Base-by-base conservation (phyloP, 2,329 filamentous ascomycete genomes). In the Fusarium concolor region DNA sequence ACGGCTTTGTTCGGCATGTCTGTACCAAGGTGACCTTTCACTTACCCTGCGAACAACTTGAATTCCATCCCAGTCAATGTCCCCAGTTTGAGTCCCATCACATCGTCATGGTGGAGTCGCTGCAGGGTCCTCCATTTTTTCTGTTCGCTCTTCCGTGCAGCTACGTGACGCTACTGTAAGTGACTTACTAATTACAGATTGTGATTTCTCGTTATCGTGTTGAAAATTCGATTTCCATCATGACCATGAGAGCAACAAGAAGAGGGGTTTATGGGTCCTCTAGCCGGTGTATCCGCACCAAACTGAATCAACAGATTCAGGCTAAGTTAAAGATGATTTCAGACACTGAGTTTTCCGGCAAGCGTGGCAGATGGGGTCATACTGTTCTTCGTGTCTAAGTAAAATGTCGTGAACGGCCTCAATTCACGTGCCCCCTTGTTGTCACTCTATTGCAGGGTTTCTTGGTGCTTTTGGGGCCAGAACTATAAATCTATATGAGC, bases 91-190 rank as follows among this genome's bases (percentile, higher is more conserved):
- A 42, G 28, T 50, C 28, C 46, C 51, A 33, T 51, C 57, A 31
- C 43, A 51, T 69, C 66, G 66, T 69, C 66, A 69, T 69, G 66
- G 67, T 70, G 67, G 67, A 68, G 67, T 62, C 39, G 11, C 47
- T 68, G 46, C 60, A 70, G 67, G 67, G 67, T 59, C 67, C 60
- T 71, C 60, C 56, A 68, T 72, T 46, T 59, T 45, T 44, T 26
- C 43, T 44, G 35, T 50, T 51, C 67, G 51, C 55, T 52, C 51
- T 57, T 62, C 47, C 56, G 56, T 69, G 61, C 61, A 68, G 33
- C 51, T 47, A 49, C 18, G 17, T n/a, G 20, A 52, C 46, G 56
- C 59, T 62, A 58, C 60, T 65, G 50, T 52, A 59, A 17, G 53
- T 59, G 20, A 58, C 44, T 67, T 31, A 56, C 39, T 57, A 66